Conservation (phyloP, 129 eudicot genomes). For the Tagetes erecta region DNA sequence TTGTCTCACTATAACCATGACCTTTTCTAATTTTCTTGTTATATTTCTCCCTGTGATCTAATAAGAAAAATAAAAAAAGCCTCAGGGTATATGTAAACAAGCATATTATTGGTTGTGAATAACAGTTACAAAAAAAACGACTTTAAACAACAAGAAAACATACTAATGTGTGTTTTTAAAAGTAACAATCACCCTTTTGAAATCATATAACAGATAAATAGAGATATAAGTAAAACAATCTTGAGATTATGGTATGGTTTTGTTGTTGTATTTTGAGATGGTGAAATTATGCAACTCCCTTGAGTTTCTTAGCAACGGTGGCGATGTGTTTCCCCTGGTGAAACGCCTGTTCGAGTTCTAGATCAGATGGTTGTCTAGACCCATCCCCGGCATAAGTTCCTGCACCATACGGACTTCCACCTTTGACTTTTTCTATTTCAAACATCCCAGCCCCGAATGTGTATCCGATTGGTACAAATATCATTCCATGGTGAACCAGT, state of each 20-base stretch:
- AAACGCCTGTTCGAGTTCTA: slow-evolving; percentile 68
- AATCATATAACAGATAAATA: slow-evolving; percentile 24
- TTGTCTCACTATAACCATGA: no score
- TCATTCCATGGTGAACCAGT: slow-evolving; percentile 86
- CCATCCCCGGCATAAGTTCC: slow-evolving; percentile 95
- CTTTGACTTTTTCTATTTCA: slow-evolving; percentile 81
- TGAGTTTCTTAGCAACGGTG: slow-evolving; percentile 76
- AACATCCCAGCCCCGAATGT: slow-evolving; percentile 91
- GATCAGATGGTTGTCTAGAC: slow-evolving; percentile 78
- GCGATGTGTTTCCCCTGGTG: slow-evolving; percentile 90
- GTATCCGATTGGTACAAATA: slow-evolving; percentile 89
- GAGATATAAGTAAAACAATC: slow-evolving; percentile 17
- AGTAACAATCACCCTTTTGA: slow-evolving; percentile 26
- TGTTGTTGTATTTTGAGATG: slow-evolving; percentile 10
- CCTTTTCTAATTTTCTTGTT: no score
- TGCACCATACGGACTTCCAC: slow-evolving; percentile 92
- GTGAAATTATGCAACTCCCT: slow-evolving; percentile 47
- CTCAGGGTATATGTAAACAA: background rate
- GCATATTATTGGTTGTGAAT: slow-evolving; percentile 9
- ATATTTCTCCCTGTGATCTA: no score
- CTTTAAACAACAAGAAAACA: slow-evolving; percentile 9
- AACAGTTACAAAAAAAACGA: background rate
- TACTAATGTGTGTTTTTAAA: background rate
- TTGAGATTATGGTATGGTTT: slow-evolving; percentile 26
- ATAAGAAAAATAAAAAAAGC: no score